Evolutionary conservation across 768 basidiomycete genomes (phyloP).

Genomic region (Omphalotus guepiniiformis): DNA sequence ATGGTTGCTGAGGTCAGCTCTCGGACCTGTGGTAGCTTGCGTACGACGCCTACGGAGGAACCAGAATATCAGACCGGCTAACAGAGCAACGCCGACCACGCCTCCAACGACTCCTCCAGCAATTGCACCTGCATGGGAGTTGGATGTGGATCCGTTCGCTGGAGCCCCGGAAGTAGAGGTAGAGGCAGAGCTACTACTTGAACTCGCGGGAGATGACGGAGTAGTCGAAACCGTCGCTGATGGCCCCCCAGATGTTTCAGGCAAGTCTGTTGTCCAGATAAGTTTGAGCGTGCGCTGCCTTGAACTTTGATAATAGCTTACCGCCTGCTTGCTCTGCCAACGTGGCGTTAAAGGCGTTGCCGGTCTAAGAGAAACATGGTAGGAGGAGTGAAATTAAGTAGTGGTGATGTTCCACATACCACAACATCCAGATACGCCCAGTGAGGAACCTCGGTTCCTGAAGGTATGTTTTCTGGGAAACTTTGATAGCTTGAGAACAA

Average conservation of each 20-base stretch:
- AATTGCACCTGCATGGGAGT: slow-evolving; percentile 20
- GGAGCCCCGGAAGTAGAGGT: neutral
- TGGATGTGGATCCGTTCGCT: slow-evolving; percentile 1
- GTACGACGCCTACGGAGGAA: slow-evolving; percentile 12
- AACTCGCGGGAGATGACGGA: neutral
- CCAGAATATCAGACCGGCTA: slow-evolving; percentile 14
- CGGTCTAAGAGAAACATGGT: neutral
- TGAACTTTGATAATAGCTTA: neutral
- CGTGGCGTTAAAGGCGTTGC: slow-evolving; percentile 1
- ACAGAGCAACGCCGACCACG: slow-evolving; percentile 16
- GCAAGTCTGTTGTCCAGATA: slow-evolving; percentile 7
- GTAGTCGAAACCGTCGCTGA: neutral
- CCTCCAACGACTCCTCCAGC: slow-evolving; percentile 24
- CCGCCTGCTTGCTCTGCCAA: slow-evolving; percentile 1
- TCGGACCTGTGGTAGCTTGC: neutral
- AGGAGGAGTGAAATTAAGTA: neutral
- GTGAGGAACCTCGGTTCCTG: slow-evolving; percentile 3
- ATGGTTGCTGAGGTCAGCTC: slow-evolving; percentile 4
- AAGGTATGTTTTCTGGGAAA: slow-evolving; percentile 1
- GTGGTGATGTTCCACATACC: neutral
- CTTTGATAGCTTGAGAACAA: neutral
- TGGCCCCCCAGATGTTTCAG: slow-evolving; percentile 11
- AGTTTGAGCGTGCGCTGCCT: neutral
- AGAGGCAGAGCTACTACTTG: neutral
- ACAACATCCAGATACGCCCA: neutral